A percentile compares a stretch with the other conserved stretches of the same genome.
phyloP scores from a whole-genome alignment of 2,329 filamentous ascomycete genomes.

The Microdochium trichocladiopsis region DNA sequence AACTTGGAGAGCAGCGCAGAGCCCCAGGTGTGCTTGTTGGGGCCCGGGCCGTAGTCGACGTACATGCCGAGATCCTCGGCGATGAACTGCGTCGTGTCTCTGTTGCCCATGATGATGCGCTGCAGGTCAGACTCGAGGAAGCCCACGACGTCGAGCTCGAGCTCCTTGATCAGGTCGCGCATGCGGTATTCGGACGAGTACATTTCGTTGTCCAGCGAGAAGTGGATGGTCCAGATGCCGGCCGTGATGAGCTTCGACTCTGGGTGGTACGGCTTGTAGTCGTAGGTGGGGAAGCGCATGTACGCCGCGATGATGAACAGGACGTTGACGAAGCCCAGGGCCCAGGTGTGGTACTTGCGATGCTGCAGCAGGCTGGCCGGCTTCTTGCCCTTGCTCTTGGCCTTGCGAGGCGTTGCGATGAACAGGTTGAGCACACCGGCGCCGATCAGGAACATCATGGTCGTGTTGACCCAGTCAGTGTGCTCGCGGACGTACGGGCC shows the following conservation, averaged over 20 bases:
- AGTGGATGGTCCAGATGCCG: conserved; percentile 98
- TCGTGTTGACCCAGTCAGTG: conserved; percentile 91
- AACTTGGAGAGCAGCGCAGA: conserved; percentile 91
- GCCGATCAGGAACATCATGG: conserved; percentile 78
- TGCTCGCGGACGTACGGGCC: conserved; percentile 87
- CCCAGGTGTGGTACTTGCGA: conserved; percentile 43
- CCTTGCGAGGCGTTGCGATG: conserved; percentile 22
- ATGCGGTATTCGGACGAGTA: conserved; percentile 95
- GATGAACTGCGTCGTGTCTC: conserved; percentile 89
- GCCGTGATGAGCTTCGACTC: conserved; percentile 85
- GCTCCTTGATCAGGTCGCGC: conserved; percentile 81
- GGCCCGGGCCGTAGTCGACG: conserved; percentile 91
- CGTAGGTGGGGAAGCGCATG: conserved; percentile 83
- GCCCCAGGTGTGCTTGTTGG: conserved; percentile 99
- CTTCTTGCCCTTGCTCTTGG: neutral
- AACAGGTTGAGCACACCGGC: conserved; percentile 73
- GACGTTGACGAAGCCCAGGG: conserved; percentile 70
- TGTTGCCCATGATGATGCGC: conserved; percentile 99
- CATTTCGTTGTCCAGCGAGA: conserved; percentile 97
- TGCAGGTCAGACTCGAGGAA: conserved; percentile 89
- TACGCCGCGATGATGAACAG: conserved; percentile 77
- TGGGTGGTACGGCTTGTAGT: conserved; percentile 84
- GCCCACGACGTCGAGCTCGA: conserved; percentile 97
- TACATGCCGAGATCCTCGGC: conserved; percentile 98
- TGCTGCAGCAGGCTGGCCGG: conserved; percentile 27